phyloP scores from a whole-genome alignment of 805 yeast species.

The Sugiyamaella floridensis region DNA sequence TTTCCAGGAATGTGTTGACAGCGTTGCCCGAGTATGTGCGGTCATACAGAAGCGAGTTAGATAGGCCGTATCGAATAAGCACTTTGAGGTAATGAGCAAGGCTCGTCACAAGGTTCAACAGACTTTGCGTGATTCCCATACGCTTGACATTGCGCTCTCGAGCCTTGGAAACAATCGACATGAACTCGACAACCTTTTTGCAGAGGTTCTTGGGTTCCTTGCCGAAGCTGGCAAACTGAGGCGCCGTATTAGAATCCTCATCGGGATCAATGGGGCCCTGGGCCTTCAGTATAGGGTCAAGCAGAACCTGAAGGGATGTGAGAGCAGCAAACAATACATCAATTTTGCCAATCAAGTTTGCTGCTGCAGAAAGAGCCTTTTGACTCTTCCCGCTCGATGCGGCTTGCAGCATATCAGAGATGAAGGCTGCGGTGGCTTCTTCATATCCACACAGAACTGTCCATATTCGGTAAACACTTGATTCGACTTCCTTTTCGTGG shows the following conservation, averaged over 20 bases:
- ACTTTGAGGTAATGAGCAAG: slow-evolving; percentile 89
- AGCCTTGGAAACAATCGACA: slow-evolving; percentile 67
- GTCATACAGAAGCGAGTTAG: slow-evolving; percentile 49
- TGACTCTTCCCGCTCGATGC: slow-evolving; percentile 68
- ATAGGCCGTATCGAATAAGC: slow-evolving; percentile 71
- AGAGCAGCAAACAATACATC: slow-evolving; percentile 73
- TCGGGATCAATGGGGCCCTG: neutral
- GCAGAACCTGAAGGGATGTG: slow-evolving; percentile 42
- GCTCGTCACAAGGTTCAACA: slow-evolving; percentile 79
- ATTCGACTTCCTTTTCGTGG: slow-evolving; percentile 61
- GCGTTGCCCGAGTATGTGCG: slow-evolving; percentile 51
- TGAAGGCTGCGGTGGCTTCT: slow-evolving; percentile 81
- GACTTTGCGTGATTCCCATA: slow-evolving; percentile 28
- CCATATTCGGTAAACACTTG: slow-evolving; percentile 64
- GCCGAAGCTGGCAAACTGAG: slow-evolving; percentile 24
- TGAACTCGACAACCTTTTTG: slow-evolving; percentile 82
- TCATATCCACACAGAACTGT: slow-evolving; percentile 79
- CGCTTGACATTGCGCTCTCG: slow-evolving; percentile 17
- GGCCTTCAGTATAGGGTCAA: slow-evolving; percentile 14
- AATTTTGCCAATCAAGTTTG: slow-evolving; percentile 61
- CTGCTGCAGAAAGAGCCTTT: slow-evolving; percentile 64
- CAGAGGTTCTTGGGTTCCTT: slow-evolving; percentile 78
- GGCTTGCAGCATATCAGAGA: slow-evolving; percentile 82
- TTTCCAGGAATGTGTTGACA: slow-evolving; percentile 54
- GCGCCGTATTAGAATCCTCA: neutral